Conservation (phyloP, 345 rosid species). For the Aquilaria sinensis region DNA sequence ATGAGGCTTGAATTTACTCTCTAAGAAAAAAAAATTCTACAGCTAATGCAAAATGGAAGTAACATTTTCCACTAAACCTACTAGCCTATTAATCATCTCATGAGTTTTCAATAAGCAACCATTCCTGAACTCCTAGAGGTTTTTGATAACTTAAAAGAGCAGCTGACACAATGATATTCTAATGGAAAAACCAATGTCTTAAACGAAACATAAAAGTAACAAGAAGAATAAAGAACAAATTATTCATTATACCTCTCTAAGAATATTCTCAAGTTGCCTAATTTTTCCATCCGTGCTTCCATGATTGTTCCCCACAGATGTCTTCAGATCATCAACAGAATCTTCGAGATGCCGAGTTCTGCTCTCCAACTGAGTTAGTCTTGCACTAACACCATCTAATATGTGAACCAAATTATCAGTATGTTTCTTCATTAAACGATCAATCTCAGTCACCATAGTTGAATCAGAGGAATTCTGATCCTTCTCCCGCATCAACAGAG, state of each 20-base stretch:
- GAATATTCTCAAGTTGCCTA: constrained; percentile 77
- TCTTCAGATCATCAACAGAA: constrained; percentile 78
- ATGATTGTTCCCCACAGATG: constrained; percentile 67
- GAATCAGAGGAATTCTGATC: constrained; percentile 34
- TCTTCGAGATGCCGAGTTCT: constrained; percentile 62
- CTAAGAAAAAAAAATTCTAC: too few species aligned
- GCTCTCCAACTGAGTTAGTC: constrained; percentile 75
- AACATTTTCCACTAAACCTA: too few species aligned
- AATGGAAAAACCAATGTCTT: not conserved
- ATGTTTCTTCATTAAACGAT: constrained; percentile 66
- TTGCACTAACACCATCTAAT: constrained; percentile 69
- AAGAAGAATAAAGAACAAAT: constrained; percentile 1
- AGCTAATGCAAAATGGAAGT: too few species aligned
- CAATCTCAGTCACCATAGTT: constrained; percentile 51
- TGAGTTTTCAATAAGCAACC: too few species aligned
- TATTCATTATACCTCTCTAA: constrained; percentile 71
- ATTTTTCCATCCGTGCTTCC: constrained; percentile 78
- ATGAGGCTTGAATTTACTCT: too few species aligned
- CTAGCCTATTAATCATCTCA: too few species aligned
- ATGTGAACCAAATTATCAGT: constrained; percentile 58
- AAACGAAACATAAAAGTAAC: not conserved
- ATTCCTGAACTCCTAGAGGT: too few species aligned
- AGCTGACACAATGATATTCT: not conserved
- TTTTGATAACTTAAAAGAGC: too few species aligned
- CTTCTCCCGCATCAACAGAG: constrained; percentile 45